phyloP scores from a whole-genome alignment of 73 alveolate species.

The Paramecium primaurelia region DNA sequence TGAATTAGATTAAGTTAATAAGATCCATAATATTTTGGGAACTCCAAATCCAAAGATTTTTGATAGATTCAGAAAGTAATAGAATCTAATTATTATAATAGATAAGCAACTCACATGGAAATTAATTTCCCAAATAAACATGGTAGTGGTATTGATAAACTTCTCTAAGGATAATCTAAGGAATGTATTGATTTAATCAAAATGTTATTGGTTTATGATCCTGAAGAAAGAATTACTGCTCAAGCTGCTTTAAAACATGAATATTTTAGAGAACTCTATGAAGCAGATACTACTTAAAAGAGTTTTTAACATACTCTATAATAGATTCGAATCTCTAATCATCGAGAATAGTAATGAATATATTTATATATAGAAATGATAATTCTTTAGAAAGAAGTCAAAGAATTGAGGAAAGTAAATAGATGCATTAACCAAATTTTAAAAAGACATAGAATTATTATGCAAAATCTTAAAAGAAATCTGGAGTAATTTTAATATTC shows the following conservation, averaged over 20 bases:
- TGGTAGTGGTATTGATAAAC: constrained; percentile 86
- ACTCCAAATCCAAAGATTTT: constrained; percentile 90
- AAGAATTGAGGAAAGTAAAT: not conserved
- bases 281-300: constrained; percentile 41
- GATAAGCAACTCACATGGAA: constrained; percentile 85
- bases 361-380: not conserved
- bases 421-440: not conserved
- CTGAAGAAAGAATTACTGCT: constrained; percentile 62
- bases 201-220: constrained; percentile 63
- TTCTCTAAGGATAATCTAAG: constrained; percentile 71
- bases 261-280: constrained; percentile 57
- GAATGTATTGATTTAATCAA: constrained; percentile 67
- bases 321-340: not conserved
- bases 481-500: not conserved
- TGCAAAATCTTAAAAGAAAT: constrained; percentile 35
- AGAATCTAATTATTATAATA: not conserved
- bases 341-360: not conserved
- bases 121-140: constrained; percentile 82
- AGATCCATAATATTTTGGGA: constrained; percentile 96
- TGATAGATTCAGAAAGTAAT: constrained; percentile 74
- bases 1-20: constrained; percentile 94
- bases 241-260: constrained; percentile 49
- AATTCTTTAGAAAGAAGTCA: constrained; percentile 16
- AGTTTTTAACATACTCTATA: constrained; percentile 21
- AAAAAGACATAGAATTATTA: constrained; percentile 32